Conservation (phyloP, 495 filamentous ascomycete species). For the Lentithecium fluviatile region DNA sequence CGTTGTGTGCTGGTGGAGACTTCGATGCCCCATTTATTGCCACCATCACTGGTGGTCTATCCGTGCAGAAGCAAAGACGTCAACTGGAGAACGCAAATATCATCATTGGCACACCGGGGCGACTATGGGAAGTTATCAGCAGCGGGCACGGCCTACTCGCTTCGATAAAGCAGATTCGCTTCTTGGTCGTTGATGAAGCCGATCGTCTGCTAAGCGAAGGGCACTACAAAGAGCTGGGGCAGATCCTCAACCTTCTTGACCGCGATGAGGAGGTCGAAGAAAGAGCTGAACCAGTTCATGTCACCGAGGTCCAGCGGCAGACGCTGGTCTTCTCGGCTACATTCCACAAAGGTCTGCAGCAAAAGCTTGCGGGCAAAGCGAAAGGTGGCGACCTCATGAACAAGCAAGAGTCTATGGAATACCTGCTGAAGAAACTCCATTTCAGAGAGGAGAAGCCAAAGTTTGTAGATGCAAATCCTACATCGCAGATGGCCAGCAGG, state of each 20-base stretch:
- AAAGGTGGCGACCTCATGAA: conserved; percentile 60
- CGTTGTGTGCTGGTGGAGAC: conserved; percentile 61
- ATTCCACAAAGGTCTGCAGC: conserved; percentile 84
- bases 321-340: conserved; percentile 97
- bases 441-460: conserved; percentile 80
- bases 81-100: conserved; percentile 75
- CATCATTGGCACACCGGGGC: conserved; percentile 85
- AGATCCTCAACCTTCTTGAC: conserved; percentile 77
- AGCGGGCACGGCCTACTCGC: conserved; percentile 58
- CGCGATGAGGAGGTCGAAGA: conserved; percentile 50
- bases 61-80: conserved; percentile 88
- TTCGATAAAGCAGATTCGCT: conserved; percentile 68
- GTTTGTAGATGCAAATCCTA: conserved; percentile 87
- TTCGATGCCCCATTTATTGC: conserved; percentile 64
- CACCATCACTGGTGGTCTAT: conserved; percentile 85
- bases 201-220: conserved; percentile 90
- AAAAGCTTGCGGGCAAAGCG: conserved; percentile 79
- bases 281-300: conserved; percentile 31
- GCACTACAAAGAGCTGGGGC: conserved; percentile 88
- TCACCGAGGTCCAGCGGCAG: conserved; percentile 54
- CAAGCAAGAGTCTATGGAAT: conserved; percentile 82
- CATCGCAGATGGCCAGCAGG: conserved; percentile 77
- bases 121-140: conserved; percentile 91
- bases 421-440: conserved; percentile 83
- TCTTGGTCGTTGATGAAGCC: conserved; percentile 90